These are phyloP conservation scores for Debaryomyces sp. DNA, from an alignment of 1,139 yeast genomes.

Conservation along the genomic window DNA sequence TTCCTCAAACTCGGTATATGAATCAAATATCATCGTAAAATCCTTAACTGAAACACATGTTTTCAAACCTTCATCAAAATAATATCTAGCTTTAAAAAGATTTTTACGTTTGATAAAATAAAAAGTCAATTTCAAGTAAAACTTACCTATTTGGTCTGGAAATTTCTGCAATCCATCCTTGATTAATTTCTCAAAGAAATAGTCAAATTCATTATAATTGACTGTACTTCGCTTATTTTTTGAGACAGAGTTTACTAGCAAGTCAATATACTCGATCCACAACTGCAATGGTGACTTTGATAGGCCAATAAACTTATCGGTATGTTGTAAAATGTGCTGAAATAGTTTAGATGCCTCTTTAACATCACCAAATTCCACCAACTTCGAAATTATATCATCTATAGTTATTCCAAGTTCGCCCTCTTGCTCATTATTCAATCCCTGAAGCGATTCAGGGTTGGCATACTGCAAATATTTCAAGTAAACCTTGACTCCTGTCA, in stretches of 20 bases:
- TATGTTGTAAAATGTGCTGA: constrained; percentile 13
- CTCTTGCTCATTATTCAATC: not conserved
- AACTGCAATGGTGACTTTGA: constrained; percentile 25
- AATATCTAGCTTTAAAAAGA: constrained; percentile 46
- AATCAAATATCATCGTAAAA: constrained; percentile 66
- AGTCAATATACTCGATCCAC: constrained; percentile 51
- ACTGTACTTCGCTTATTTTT: constrained; percentile 13
- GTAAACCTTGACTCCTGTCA: constrained; percentile 45
- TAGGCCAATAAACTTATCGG: constrained; percentile 16
- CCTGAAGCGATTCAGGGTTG: constrained; percentile 15
- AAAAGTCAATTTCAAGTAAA: constrained; percentile 53
- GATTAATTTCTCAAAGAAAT: constrained; percentile 27
- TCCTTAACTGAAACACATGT: constrained; percentile 58
- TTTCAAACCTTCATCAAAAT: constrained; percentile 51
- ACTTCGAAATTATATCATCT: constrained; percentile 23
- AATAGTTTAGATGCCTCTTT: constrained; percentile 19
- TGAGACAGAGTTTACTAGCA: constrained; percentile 27
- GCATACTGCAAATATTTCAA: constrained; percentile 42
- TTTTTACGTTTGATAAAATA: constrained; percentile 43
- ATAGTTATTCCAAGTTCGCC: constrained; percentile 12
- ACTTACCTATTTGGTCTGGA: constrained; percentile 62
- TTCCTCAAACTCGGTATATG: constrained; percentile 67
- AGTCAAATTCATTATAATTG: constrained; percentile 23
- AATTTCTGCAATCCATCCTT: constrained; percentile 45
- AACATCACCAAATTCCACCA: constrained; percentile 28